Evolutionary conservation across 2,329 filamentous ascomycete genomes (phyloP), one percentile per base, ranked within the genome.

Genomic region (Fusarium citri): DNA sequence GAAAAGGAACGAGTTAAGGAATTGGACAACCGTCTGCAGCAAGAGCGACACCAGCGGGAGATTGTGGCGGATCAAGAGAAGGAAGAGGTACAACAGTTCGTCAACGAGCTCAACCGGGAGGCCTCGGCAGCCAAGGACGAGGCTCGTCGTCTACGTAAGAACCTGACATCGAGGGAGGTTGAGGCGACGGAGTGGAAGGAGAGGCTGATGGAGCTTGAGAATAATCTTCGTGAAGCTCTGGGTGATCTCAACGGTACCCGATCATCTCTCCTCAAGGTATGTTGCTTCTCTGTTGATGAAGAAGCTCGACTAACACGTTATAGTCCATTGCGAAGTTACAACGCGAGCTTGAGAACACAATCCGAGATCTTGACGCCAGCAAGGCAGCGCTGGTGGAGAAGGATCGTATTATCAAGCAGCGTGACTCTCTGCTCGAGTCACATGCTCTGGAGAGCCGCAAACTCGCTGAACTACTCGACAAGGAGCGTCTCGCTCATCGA

Each of bases 141-240:
- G 76, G 88, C 90, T 26, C 88, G 94, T 69, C 89, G 88, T 75
- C 84, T 98, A 71, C 91, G 93, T 76, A 96, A 97, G 85, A 94
- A 84, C 73, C 84, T 98, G 48, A 92, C 91, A 15, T 90, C 90
- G 50, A 90, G 94, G 57, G 94, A 98, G 79, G 91, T 95, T 50
- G 96, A 98, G 79, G 93, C 94, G 11, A 90, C 90, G 12, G 92
- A 94, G 70, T 98, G 93, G 92, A 97, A 96, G 82, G 93, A 97
- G 80, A 89, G 94, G 69, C 85, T 98, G 53, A 89, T 94, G 78
- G 94, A 98, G 79, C 86, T 98, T 57, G 96, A 98, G 82, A 94
- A 90, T 76, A 95, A 93, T 76, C 85, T 99, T 71, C 88, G 94
- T 45, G 92, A 95, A 76, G 92, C 94, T 7, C 85, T 99, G 65